phyloP scores from a whole-genome alignment of 345 rosid genomes.

The Lumnitzera racemosa region DNA sequence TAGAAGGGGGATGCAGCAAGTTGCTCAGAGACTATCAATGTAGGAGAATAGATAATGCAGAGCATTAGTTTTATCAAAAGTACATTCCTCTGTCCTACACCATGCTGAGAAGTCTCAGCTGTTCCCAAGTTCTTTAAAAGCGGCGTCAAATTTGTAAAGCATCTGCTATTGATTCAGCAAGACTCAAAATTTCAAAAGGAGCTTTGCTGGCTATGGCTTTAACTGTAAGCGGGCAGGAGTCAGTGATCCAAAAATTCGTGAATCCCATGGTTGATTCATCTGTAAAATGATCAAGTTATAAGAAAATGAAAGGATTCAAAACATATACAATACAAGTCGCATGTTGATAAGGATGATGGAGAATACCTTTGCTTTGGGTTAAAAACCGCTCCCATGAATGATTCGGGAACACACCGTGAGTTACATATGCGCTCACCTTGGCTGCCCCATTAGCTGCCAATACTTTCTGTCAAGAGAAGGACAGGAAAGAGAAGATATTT shows the following conservation, averaged over 20 bases:
- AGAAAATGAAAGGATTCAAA: slow-evolving; percentile 3
- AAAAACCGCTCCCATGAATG: slow-evolving; percentile 86
- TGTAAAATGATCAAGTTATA: slow-evolving; percentile 1
- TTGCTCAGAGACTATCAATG: no score
- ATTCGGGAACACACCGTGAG: slow-evolving; percentile 95
- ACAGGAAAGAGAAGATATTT: not conserved
- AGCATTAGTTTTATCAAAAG: not conserved
- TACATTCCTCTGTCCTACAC: not conserved
- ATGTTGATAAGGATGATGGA: not conserved
- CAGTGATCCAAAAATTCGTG: slow-evolving; percentile 90
- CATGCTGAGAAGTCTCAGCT: not conserved
- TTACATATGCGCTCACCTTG: slow-evolving; percentile 94
- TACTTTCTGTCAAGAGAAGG: slow-evolving; percentile 57
- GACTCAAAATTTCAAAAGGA: slow-evolving; percentile 90
- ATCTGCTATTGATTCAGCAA: slow-evolving; percentile 83
- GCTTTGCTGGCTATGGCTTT: slow-evolving; percentile 60
- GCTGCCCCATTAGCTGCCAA: slow-evolving; percentile 81
- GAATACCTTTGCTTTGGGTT: slow-evolving; percentile 48
- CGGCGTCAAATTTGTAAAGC: slow-evolving; percentile 65
- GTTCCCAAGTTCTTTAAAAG: not conserved
- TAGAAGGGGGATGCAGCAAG: no score
- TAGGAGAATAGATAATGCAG: no score
- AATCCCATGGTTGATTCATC: slow-evolving; percentile 53
- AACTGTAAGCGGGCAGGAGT: slow-evolving; percentile 89
- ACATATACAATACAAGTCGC: not conserved